phyloP scores from a whole-genome alignment of 1,139 yeast species.

The Lodderomyces metapsilosis region DNA sequence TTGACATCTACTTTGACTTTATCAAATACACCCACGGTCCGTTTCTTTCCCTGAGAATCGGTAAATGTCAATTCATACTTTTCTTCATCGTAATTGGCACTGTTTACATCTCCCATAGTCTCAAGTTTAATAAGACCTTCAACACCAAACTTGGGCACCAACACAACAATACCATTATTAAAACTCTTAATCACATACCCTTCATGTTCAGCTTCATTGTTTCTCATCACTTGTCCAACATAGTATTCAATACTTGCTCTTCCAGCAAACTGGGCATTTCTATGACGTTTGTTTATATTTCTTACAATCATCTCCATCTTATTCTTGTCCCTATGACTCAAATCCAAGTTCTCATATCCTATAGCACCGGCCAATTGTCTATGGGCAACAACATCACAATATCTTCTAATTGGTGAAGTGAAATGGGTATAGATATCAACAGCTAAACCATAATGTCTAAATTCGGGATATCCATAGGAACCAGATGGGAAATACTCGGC shows the following conservation, averaged over 20 bases:
- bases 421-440: slow-evolving; percentile 97
- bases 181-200: slow-evolving; percentile 92
- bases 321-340: slow-evolving; percentile 80
- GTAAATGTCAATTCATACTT: slow-evolving; percentile 64
- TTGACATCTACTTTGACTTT: slow-evolving; percentile 79
- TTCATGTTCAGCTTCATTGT: slow-evolving; percentile 69
- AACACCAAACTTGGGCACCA: slow-evolving; percentile 96
- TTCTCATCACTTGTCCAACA: slow-evolving; percentile 96
- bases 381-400: slow-evolving; percentile 96
- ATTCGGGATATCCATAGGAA: slow-evolving; percentile 88
- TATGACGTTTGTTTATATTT: slow-evolving; percentile 89
- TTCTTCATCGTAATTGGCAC: slow-evolving; percentile 76
- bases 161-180: slow-evolving; percentile 90
- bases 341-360: slow-evolving; percentile 82
- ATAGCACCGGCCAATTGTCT: slow-evolving; percentile 97
- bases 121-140: slow-evolving; percentile 89
- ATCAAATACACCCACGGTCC: slow-evolving; percentile 74
- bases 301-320: slow-evolving; percentile 88
- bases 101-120: slow-evolving; percentile 61
- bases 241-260: slow-evolving; percentile 96
- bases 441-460: slow-evolving; percentile 95
- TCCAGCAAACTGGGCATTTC: slow-evolving; percentile 99
- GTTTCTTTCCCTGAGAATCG: slow-evolving; percentile 39
- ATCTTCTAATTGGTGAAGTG: slow-evolving; percentile 97
- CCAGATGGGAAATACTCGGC: slow-evolving; percentile 98